A percentile compares a stretch with the other conserved stretches of the same genome.
phyloP scores from a whole-genome alignment of 768 basidiomycete species.

The Hebeloma cylindrosporum region DNA sequence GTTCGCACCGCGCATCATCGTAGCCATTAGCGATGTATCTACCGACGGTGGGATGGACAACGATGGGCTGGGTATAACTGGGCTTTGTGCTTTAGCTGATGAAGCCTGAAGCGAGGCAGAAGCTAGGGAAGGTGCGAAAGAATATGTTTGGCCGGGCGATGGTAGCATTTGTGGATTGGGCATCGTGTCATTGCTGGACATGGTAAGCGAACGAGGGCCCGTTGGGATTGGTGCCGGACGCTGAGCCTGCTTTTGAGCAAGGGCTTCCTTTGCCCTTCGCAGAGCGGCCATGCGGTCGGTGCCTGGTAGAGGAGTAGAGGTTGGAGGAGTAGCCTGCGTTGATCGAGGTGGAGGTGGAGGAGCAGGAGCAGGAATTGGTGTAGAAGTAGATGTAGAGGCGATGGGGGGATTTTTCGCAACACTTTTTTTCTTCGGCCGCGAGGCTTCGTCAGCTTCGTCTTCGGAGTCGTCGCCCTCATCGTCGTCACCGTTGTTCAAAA shows the following conservation, averaged over 20 bases:
- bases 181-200: not conserved
- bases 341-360: constrained; percentile 3
- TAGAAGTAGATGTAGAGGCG: constrained; percentile 8
- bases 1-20: constrained; percentile 8
- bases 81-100: not conserved
- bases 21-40: constrained; percentile 11
- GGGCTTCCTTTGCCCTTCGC: constrained; percentile 22
- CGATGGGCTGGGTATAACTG: not conserved
- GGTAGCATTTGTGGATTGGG: constrained; percentile 25
- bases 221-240: constrained; percentile 5
- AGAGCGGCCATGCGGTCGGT: constrained; percentile 25
- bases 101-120: not conserved
- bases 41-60: not conserved
- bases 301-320: constrained; percentile 5
- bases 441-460: constrained; percentile 4
- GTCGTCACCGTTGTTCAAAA: constrained; percentile 21
- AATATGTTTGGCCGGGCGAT: constrained; percentile 24
- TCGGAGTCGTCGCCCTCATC: constrained; percentile 12
- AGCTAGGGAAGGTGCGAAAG: constrained; percentile 11
- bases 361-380: constrained; percentile 1
- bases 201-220: not conserved
- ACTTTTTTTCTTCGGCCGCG: constrained; percentile 11
- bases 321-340: not conserved
- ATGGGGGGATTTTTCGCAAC: constrained; percentile 5
- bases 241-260: constrained; percentile 15